Evolutionary conservation across 2,329 filamentous ascomycete species (phyloP).

Genomic region (Sphaerulina musiva): DNA sequence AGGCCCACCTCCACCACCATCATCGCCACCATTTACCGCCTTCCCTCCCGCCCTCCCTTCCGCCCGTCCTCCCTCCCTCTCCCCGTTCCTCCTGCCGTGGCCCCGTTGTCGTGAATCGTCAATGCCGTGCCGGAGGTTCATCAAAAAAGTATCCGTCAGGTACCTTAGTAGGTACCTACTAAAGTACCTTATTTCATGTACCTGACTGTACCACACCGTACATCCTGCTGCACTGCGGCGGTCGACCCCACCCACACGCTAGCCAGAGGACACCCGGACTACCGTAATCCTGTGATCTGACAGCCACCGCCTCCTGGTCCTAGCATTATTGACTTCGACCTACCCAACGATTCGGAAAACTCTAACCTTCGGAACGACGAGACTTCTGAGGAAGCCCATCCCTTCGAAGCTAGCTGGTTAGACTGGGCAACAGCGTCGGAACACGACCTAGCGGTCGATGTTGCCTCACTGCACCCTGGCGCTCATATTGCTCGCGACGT

Average conservation of each 20-base stretch:
- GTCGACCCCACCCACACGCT: neutral
- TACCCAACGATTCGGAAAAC: neutral
- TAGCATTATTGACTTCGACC: neutral
- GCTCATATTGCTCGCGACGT: constrained; percentile 10
- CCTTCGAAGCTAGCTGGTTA: constrained; percentile 1
- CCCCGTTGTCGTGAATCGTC: too few species aligned
- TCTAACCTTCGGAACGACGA: neutral
- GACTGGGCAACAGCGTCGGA: constrained; percentile 1
- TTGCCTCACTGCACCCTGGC: constrained; percentile 9
- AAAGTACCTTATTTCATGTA: too few species aligned
- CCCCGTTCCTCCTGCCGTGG: too few species aligned
- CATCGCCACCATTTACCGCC: too few species aligned
- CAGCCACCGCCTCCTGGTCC: neutral
- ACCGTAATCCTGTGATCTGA: neutral
- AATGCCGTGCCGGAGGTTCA: too few species aligned
- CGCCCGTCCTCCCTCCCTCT: too few species aligned
- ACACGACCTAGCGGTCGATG: constrained; percentile 10
- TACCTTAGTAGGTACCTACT: too few species aligned
- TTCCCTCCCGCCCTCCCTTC: too few species aligned
- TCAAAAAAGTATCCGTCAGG: too few species aligned
- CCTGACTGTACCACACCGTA: too few species aligned
- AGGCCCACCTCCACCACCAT: too few species aligned
- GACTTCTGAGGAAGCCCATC: constrained; percentile 1
- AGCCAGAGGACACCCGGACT: constrained; percentile 3
- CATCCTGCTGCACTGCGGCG: too few species aligned